Percentiles rank a stretch among this genome's conserved stretches.
Evolutionary conservation across 163 green algal species (phyloP).

Genomic region (Scenedesmus sp.): DNA sequence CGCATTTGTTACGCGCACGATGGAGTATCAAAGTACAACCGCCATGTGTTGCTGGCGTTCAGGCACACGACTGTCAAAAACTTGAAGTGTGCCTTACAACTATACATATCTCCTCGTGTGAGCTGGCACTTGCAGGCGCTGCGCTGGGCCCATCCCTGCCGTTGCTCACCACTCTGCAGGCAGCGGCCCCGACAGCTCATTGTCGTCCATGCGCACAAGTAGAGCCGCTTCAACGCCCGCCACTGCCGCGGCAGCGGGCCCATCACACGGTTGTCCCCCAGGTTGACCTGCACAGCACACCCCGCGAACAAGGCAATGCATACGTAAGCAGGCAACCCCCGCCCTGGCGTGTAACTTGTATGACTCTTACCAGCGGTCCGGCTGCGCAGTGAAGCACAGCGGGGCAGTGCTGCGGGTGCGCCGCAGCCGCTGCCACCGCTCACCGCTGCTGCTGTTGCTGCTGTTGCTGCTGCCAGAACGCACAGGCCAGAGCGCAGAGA

Average conservation of each 20-base stretch:
- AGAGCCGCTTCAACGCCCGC: constrained; percentile 19
- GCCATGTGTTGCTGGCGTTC: too few relatives aligned
- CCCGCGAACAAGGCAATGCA: not conserved
- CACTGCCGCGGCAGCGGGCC: constrained; percentile 3
- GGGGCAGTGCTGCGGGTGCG: too few relatives aligned
- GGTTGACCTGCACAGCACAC: not conserved
- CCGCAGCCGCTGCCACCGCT: too few relatives aligned
- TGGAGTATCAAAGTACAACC: too few relatives aligned
- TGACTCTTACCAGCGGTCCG: too few relatives aligned
- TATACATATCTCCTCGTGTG: too few relatives aligned
- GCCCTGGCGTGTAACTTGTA: not conserved
- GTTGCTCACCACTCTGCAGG: constrained; percentile 4
- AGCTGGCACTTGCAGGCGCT: too few relatives aligned
- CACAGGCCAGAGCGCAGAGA: not conserved
- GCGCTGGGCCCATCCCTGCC: too few relatives aligned
- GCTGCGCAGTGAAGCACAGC: too few relatives aligned
- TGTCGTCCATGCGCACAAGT: constrained; percentile 18
- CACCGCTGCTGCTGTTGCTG: not conserved
- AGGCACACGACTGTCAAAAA: too few relatives aligned
- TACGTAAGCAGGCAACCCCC: not conserved
- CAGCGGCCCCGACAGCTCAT: constrained; percentile 31
- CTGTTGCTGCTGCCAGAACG: not conserved
- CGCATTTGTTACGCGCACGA: too few relatives aligned
- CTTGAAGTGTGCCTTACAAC: too few relatives aligned
- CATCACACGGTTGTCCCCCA: not conserved